Percentiles rank a stretch among this genome's conserved stretches.
Evolutionary conservation across 1,139 yeast genomes (phyloP).

Genomic region (Yamadazyma triangularis): DNA sequence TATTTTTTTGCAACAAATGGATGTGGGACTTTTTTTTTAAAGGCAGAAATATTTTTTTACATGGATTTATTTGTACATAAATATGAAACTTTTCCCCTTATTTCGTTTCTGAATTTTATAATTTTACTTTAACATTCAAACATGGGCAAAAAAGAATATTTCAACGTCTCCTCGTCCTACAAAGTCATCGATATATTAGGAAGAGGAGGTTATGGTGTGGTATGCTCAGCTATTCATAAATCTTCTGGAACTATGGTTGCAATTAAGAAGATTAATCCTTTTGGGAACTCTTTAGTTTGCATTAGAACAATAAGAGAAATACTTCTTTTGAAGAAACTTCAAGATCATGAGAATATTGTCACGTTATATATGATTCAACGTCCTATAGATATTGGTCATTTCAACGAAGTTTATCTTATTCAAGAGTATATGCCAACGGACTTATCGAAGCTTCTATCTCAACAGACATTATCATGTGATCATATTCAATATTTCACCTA

Average conservation of each 20-base stretch:
- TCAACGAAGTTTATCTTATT: slow-evolving; percentile 64
- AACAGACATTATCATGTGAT: slow-evolving; percentile 53
- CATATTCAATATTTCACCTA: slow-evolving; percentile 67
- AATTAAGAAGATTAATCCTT: slow-evolving; percentile 40
- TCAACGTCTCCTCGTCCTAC: slow-evolving; percentile 31
- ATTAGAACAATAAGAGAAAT: slow-evolving; percentile 42
- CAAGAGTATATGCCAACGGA: slow-evolving; percentile 75
- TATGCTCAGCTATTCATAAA: slow-evolving; percentile 35
- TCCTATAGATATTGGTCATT: slow-evolving; percentile 30
- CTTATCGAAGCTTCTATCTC: slow-evolving; percentile 52
- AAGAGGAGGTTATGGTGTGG: slow-evolving; percentile 42
- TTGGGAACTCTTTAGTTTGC: slow-evolving; percentile 32
- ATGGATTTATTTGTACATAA: too few species aligned
- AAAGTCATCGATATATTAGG: slow-evolving; percentile 36
- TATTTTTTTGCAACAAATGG: too few species aligned
- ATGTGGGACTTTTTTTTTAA: too few species aligned
- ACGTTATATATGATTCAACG: slow-evolving; percentile 35
- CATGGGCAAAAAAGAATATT: slow-evolving; percentile 16
- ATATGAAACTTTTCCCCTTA: too few species aligned
- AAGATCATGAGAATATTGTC: slow-evolving; percentile 38
- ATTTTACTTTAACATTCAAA: slow-evolving; percentile 1
- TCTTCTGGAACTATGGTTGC: slow-evolving; percentile 40
- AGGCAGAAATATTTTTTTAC: too few species aligned
- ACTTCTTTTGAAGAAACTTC: slow-evolving; percentile 29
- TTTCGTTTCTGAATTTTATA: too few species aligned